Evolutionary conservation across 2,329 filamentous ascomycete species (phyloP).

Genomic region (Xylaria sp.): DNA sequence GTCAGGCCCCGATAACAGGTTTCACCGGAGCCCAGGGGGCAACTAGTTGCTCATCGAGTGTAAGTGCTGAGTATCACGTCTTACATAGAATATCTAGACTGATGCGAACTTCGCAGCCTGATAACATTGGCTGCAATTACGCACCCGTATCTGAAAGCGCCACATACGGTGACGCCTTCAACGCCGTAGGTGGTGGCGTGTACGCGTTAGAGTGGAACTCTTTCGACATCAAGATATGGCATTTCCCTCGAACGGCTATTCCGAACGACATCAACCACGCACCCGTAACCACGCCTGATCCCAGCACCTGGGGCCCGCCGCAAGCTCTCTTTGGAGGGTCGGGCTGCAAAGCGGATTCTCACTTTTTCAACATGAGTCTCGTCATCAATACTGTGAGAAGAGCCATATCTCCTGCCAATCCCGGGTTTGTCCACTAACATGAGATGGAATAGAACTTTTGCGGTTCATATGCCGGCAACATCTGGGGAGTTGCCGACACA

Average conservation of each 20-base stretch:
- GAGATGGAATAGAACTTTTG: slow-evolving; percentile 70
- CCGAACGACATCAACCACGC: slow-evolving; percentile 71
- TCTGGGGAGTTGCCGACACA: slow-evolving; percentile 54
- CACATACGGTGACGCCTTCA: slow-evolving; percentile 72
- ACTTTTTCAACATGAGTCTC: slow-evolving; percentile 76
- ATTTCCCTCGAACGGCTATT: slow-evolving; percentile 73
- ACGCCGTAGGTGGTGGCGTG: slow-evolving; percentile 71
- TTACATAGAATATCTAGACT: slow-evolving; percentile 6
- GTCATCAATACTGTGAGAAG: slow-evolving; percentile 71
- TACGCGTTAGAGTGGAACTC: slow-evolving; percentile 78
- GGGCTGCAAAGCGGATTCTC: slow-evolving; percentile 70
- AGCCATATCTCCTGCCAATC: not conserved
- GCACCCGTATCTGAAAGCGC: slow-evolving; percentile 54
- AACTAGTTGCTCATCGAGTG: slow-evolving; percentile 43
- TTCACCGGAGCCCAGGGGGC: slow-evolving; percentile 42
- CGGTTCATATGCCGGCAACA: slow-evolving; percentile 73
- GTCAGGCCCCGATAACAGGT: slow-evolving; percentile 38
- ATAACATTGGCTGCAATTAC: slow-evolving; percentile 60
- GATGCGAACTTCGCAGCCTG: slow-evolving; percentile 49
- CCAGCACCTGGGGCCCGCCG: slow-evolving; percentile 74
- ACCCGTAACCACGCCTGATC: slow-evolving; percentile 63
- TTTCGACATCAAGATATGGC: slow-evolving; percentile 76
- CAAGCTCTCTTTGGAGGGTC: slow-evolving; percentile 73
- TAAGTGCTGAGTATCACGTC: slow-evolving; percentile 29
- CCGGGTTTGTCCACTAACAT: slow-evolving; percentile 8